phyloP scores from a whole-genome alignment of 176 grass and related monocot species.

The Zoysia pacifica region DNA sequence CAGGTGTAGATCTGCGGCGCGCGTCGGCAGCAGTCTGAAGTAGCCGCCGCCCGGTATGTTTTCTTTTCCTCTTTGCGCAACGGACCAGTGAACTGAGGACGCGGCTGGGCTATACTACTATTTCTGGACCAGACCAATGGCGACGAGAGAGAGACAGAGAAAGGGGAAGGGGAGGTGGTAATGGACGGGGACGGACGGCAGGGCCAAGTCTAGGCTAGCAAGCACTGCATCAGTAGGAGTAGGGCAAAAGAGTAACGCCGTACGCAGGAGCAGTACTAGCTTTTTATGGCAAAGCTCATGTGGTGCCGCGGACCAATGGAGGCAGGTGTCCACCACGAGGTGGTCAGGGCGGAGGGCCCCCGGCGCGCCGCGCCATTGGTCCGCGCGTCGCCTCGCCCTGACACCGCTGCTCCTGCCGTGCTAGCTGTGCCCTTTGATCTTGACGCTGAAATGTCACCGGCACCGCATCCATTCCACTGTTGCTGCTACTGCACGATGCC shows the following conservation, averaged over 20 bases:
- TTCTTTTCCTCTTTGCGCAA: conserved; percentile 31
- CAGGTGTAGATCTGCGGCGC: conserved; percentile 44
- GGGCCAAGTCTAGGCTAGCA: background rate
- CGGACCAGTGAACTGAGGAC: conserved; percentile 17
- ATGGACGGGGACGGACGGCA: background rate
- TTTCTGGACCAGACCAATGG: conserved; percentile 39
- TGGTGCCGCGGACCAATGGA: background rate
- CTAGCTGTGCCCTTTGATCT: background rate
- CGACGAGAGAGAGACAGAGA: background rate
- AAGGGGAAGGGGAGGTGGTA: too few relatives aligned
- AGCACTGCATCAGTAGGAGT: background rate
- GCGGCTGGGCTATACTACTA: too few relatives aligned
- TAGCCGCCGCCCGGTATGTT: background rate
- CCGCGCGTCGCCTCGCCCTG: conserved; percentile 23
- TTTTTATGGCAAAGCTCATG: conserved; percentile 29
- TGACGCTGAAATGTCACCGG: background rate
- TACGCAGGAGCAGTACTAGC: background rate
- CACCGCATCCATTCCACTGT: background rate
- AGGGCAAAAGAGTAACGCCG: background rate
- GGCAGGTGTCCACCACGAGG: conserved; percentile 37
- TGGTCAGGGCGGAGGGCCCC: background rate
- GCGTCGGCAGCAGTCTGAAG: background rate
- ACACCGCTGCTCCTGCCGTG: background rate
- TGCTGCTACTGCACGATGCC: background rate
- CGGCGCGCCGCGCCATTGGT: conserved; percentile 2